A percentile compares a stretch with the other conserved stretches of the same genome.
Evolutionary conservation across 2,329 filamentous ascomycete genomes (phyloP).

Genomic region (Aureobasidium lini): DNA sequence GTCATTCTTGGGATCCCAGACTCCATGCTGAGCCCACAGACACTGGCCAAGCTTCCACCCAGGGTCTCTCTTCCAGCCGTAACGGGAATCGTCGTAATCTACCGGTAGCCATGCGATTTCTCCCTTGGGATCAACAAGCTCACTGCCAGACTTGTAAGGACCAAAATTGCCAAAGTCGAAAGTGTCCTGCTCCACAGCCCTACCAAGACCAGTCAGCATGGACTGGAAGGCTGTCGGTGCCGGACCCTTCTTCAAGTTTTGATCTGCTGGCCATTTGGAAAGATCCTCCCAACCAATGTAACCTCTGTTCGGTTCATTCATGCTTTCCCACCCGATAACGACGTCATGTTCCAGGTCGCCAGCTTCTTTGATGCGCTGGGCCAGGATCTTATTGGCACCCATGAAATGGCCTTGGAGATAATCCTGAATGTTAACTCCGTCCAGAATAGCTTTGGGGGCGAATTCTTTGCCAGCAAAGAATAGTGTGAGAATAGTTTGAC

Average conservation of each 20-base stretch:
- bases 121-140: constrained; percentile 80
- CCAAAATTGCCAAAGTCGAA: constrained; percentile 94
- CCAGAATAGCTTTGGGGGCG: constrained; percentile 90
- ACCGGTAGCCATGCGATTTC: constrained; percentile 73
- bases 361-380: constrained; percentile 77
- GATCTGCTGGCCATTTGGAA: constrained; percentile 71
- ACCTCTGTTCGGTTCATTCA: constrained; percentile 92
- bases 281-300: constrained; percentile 78
- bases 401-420: constrained; percentile 86
- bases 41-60: constrained; percentile 92
- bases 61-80: constrained; percentile 82
- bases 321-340: constrained; percentile 89
- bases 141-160: constrained; percentile 78
- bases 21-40: constrained; percentile 91
- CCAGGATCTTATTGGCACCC: constrained; percentile 70
- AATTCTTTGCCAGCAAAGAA: constrained; percentile 90
- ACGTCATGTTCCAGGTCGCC: constrained; percentile 80
- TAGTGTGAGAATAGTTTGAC: constrained; percentile 85
- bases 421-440: constrained; percentile 93
- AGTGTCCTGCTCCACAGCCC: constrained; percentile 79
- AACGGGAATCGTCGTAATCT: constrained; percentile 78
- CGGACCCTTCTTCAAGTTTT: constrained; percentile 86
- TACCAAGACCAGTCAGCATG: constrained; percentile 82
- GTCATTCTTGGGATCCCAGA: constrained; percentile 82
- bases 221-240: constrained; percentile 92